Evolutionary conservation across 2,329 filamentous ascomycete genomes (phyloP), one percentile per base, ranked within the genome.

Genomic region (Paecilomyces niveus): DNA sequence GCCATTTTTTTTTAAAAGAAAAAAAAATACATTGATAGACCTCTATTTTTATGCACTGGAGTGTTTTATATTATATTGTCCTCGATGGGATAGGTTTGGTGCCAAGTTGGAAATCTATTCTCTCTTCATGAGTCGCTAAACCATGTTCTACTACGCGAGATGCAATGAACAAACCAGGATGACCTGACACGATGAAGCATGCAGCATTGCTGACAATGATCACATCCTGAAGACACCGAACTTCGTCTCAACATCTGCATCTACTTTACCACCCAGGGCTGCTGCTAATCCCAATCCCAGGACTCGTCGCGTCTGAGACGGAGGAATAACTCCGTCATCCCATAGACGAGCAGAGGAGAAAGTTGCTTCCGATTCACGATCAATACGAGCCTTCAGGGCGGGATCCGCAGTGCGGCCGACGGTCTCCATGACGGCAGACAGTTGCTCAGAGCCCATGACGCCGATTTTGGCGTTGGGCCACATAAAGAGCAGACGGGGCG

Each of bases 381-480:
- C 93, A 66, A 99, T 97, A 53, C 93, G 82, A 49, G 85, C 85
- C 75, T 89, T 90, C 61, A 97, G 79, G 62, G 87, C 88, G 0
- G 89, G 89, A 71, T 97, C 92, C 1, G 86, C 87, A 60, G 85
- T 85, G 75, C 89, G 89, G 8, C 93, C 92, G 0, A 99, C 93
- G 1, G 92, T 89, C 76, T 92, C 90, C 94, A 99, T 97, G 61
- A 99, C 94, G 3, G 88, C 85, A 7, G 88, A 88, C 35, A 99
- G 81, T 78, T 97, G 93, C 76, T 97, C 93, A 49, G 89, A 84
- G 21, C 94, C 94, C 94, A 99, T 99, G 66, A 99, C 92, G 32
- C 90, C 90, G 55, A 96, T 91, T 70, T 89, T 89, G n/a, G 94
- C 92, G 67, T 96, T 96, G 49, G 94, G 94, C 94, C 94, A 99